phyloP scores from a whole-genome alignment of 495 filamentous ascomycete species.

The Podospora bellae-mahoneyi region DNA sequence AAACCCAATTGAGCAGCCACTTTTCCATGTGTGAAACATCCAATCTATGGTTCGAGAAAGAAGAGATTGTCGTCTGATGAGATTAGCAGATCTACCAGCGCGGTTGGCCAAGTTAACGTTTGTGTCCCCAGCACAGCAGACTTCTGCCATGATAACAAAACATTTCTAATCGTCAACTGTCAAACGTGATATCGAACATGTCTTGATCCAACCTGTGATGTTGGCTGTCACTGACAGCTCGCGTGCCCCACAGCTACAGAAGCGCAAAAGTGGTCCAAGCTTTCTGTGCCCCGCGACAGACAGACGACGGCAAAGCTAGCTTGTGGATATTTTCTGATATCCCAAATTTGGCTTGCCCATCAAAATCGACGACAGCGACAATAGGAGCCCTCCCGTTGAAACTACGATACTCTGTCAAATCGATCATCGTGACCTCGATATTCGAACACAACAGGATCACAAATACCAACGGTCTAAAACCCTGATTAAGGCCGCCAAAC shows the following conservation, averaged over 20 bases:
- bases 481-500: background rate
- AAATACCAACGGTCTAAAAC: background rate
- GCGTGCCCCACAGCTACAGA: slow-evolving; percentile 5
- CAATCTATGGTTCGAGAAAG: background rate
- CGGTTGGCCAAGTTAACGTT: too few relatives aligned
- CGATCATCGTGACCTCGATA: background rate
- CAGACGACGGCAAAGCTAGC: slow-evolving; percentile 5
- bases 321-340: background rate
- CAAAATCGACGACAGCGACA: background rate
- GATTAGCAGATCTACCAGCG: too few relatives aligned
- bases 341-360: slow-evolving; percentile 7
- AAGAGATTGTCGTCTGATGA: background rate
- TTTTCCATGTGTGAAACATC: background rate
- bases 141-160: too few relatives aligned
- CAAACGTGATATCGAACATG: background rate
- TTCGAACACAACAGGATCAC: background rate
- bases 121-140: too few relatives aligned
- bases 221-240: background rate
- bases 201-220: background rate
- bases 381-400: background rate
- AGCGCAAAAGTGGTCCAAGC: slow-evolving; percentile 16
- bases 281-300: slow-evolving; percentile 14
- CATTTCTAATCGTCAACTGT: background rate
- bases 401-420: background rate
- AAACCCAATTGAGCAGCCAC: background rate